A percentile compares a stretch with the other conserved stretches of the same genome.
phyloP scores from a whole-genome alignment of 2,329 filamentous ascomycete genomes.

The Ascochyta koolunga region DNA sequence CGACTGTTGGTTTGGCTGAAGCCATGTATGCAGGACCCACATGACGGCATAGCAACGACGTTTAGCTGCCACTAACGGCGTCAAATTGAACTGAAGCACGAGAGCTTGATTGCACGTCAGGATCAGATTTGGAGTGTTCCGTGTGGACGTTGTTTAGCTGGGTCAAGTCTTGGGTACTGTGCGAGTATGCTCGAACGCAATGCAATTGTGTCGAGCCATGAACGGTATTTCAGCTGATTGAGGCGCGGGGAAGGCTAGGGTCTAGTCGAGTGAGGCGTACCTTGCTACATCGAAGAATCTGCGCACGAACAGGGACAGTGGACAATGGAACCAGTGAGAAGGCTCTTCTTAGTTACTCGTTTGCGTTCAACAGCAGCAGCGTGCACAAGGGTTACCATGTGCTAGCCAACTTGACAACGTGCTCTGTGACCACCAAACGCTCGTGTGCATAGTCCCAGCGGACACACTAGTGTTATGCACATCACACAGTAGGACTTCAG shows the following conservation, averaged over 20 bases:
- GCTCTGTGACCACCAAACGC: constrained; percentile 3
- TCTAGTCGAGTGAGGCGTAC: constrained; percentile 1
- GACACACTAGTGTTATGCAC: constrained; percentile 5
- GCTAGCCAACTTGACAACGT: constrained; percentile 4
- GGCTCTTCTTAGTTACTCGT: neutral
- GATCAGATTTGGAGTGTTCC: neutral
- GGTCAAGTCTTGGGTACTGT: too few relatives aligned
- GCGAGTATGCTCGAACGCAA: too few relatives aligned
- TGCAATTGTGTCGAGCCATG: neutral
- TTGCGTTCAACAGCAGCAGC: neutral
- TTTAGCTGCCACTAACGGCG: constrained; percentile 3
- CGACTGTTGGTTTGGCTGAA: constrained; percentile 12
- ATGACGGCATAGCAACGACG: constrained; percentile 22
- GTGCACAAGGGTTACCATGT: constrained; percentile 1
- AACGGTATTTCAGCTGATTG: neutral
- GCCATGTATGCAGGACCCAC: constrained; percentile 19
- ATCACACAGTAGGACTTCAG: constrained; percentile 1
- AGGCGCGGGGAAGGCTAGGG: constrained; percentile 12
- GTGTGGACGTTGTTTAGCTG: neutral
- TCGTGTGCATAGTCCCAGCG: constrained; percentile 17
- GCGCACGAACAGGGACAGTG: neutral
- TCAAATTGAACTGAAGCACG: neutral
- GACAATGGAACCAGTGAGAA: neutral
- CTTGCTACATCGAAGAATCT: constrained; percentile 13
- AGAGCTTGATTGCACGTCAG: neutral